A percentile compares a stretch with the other conserved stretches of the same genome.
These are phyloP conservation scores for Aspergillus homomorphus DNA, from an alignment of 495 filamentous ascomycete species.

Conservation along the genomic window DNA sequence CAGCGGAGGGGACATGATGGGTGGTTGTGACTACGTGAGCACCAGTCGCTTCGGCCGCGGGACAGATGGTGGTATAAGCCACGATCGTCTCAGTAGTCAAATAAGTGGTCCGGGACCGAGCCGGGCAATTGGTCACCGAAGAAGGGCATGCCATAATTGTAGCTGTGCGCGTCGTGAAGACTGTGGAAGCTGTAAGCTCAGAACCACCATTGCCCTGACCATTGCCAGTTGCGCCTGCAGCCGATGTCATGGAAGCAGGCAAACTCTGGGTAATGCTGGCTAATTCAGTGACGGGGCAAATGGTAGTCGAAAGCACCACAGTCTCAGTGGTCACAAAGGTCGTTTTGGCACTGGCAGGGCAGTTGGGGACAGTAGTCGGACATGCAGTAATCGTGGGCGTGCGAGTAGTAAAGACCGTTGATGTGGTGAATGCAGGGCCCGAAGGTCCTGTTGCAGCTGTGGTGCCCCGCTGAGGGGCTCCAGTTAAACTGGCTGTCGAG, in stretches of 20 bases:
- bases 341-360: conserved; percentile 1
- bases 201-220: background rate
- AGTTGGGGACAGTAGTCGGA: background rate
- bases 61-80: background rate
- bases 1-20: background rate
- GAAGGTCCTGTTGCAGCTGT: background rate
- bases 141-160: background rate
- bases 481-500: background rate
- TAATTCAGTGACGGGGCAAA: background rate
- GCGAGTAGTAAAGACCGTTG: background rate
- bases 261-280: background rate
- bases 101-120: background rate
- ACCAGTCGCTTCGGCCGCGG: background rate
- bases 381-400: background rate
- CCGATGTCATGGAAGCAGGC: background rate
- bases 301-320: background rate
- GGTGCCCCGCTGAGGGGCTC: background rate
- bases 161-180: background rate
- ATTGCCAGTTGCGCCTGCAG: background rate
- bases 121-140: conserved; percentile 1
- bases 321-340: background rate
- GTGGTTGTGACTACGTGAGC: background rate
- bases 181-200: background rate
- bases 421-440: background rate
- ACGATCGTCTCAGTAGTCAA: conserved; percentile 1